Conservation (phyloP, 129 eudicot species). For the Helianthus tuberosus region DNA sequence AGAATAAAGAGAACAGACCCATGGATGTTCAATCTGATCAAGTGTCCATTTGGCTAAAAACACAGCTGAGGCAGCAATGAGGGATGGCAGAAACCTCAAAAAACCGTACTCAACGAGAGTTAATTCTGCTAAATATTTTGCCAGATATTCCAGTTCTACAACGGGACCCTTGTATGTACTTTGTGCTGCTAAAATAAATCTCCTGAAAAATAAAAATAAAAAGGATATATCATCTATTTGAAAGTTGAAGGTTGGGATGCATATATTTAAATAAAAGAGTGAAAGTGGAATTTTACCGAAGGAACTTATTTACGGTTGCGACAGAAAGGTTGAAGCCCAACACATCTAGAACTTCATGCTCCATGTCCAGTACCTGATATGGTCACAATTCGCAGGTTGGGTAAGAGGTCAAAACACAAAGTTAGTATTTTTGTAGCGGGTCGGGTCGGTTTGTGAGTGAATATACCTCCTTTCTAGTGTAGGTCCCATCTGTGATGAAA, state of each 20-base stretch:
- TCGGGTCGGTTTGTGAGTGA: conserved; percentile 5
- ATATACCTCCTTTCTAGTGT: conserved; percentile 82
- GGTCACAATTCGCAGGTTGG: no score
- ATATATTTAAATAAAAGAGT: not conserved
- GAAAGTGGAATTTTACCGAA: conserved; percentile 50
- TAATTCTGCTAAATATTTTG: conserved; percentile 85
- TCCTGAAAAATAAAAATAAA: conserved; percentile 59
- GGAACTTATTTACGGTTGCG: conserved; percentile 77
- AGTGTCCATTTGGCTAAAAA: conserved; percentile 96
- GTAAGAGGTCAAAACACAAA: not conserved
- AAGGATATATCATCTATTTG: conserved; percentile 3
- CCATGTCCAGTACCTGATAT: conserved; percentile 82
- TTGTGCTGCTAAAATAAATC: conserved; percentile 91
- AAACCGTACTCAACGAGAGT: conserved; percentile 79
- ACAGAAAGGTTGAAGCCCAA: conserved; percentile 69
- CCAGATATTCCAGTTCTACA: conserved; percentile 74
- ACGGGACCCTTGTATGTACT: conserved; percentile 69
- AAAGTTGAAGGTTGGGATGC: not conserved
- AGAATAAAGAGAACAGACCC: conserved; percentile 59
- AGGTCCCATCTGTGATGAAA: conserved; percentile 91
- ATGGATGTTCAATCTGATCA: conserved; percentile 81
- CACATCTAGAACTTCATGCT: conserved; percentile 63
- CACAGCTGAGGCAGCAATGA: conserved; percentile 88
- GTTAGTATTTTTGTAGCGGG: not conserved
- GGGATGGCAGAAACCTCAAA: conserved; percentile 80